Evolutionary conservation across 345 rosid genomes (phyloP), one percentile per base, ranked within the genome.

Genomic region (Bruguiera sexangula): DNA sequence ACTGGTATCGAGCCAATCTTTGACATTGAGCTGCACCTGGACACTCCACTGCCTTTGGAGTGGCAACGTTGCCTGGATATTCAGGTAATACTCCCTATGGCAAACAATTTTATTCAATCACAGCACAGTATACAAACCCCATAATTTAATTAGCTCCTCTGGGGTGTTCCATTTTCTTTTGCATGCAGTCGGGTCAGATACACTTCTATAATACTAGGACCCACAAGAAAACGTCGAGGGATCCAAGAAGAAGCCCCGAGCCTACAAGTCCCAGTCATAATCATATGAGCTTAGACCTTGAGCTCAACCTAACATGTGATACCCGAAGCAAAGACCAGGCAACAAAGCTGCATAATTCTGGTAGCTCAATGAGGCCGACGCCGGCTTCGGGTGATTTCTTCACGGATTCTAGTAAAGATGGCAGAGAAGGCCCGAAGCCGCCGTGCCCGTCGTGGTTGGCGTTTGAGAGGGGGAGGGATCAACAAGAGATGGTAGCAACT

Each of bases 261-360:
- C 79, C 77, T 10, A 20, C 81, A 36, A 67, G 50, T 29, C 73
- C 73, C 10, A 63, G 68, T 34, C 73, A 64, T 37, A 74, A 78
- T 63, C 71, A 70, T 39, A 79, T 85, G 82, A 88, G 93, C 82
- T 76, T 92, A 70, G 92, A 92, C 72, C 96, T 92, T 30, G 87
- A 88, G 78, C 84, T 92, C 30, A 89, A 88, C 82, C 86, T 88
- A 58, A 82, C 61, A 24, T 63, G 24, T 3, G 68, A 51, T 62
- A 39, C 69, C 11, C 57, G n/a, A 51, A 65, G 65, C 72, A 69
- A 62, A 27, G 48, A 18, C 50, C 69, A 34, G 15, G 60, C 52
- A 51, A 58, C 63, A 18, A 66, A 61, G 69, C 78, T 22, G 26
- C 11, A 69, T 6, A 50, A 64, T 48, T 73, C 71, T 13, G n/a